phyloP scores from a whole-genome alignment of 2,329 filamentous ascomycete genomes.

The Fusarium sp. region DNA sequence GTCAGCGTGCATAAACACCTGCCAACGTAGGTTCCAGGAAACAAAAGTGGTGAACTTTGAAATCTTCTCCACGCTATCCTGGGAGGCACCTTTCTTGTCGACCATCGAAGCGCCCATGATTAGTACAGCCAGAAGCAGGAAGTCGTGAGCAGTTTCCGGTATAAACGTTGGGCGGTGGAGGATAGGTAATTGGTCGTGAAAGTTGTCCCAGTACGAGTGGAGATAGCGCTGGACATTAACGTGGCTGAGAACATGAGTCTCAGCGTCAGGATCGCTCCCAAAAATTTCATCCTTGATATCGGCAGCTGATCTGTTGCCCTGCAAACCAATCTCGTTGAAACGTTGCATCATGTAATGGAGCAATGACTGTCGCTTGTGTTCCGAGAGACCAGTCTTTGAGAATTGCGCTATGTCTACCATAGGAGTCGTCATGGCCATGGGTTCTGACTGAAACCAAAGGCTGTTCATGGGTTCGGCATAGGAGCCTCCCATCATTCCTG shows the following conservation, averaged over 20 bases:
- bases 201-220: conserved; percentile 46
- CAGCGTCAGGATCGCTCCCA: conserved; percentile 43
- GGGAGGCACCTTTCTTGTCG: conserved; percentile 33
- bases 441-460: conserved; percentile 46
- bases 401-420: conserved; percentile 40
- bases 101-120: conserved; percentile 47
- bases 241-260: conserved; percentile 43
- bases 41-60: conserved; percentile 47
- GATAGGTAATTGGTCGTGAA: conserved; percentile 45
- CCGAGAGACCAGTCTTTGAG: conserved; percentile 42
- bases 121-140: conserved; percentile 42
- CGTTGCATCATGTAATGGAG: conserved; percentile 46
- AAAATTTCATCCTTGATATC: conserved; percentile 47
- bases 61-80: conserved; percentile 41
- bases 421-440: conserved; percentile 39
- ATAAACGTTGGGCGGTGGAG: conserved; percentile 45
- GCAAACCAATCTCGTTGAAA: conserved; percentile 45
- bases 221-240: conserved; percentile 44
- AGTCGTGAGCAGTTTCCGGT: conserved; percentile 45
- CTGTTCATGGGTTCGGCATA: conserved; percentile 46
- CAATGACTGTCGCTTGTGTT: conserved; percentile 44
- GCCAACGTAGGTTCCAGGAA: conserved; percentile 46
- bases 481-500: conserved; percentile 39
- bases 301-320: conserved; percentile 43
- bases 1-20: conserved; percentile 47